Base-by-base conservation (phyloP, 768 basidiomycete genomes). In the Phylloporus rhodoxanthus region DNA sequence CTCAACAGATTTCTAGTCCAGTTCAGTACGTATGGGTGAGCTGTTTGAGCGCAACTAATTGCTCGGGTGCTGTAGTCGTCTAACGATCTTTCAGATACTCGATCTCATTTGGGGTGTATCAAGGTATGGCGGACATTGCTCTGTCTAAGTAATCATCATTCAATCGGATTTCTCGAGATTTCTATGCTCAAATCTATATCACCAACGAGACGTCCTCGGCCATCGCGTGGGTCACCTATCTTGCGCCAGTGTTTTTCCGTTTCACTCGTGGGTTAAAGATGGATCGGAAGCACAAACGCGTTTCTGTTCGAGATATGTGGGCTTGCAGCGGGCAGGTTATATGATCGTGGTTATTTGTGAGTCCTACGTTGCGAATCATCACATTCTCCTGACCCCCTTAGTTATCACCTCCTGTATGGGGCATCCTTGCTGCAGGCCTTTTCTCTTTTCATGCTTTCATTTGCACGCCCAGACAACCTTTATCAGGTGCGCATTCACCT, bases 291-390 rank as follows among this genome's bases (percentile, higher is more conserved):
- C 28, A 63, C 70, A 8, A 77, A 81, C 45, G 61, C 78, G 9
- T 72, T 75, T 46, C 61, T 80, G 15, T 64, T 74, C 17, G 61
- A 79, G 30, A 67, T 72, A 2, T 65, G 68, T 33, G 77, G 78
- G 1, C 60, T 78, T 23, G 45, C 75, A 38, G 68, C 72, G 4
- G 80, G 80, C 11, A 68, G 74, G 41, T 61, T 73, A 6, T 78
- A 77, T 55, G 80, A 81, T 43, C 68, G 68, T 19, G 80, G 80
- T 44, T 75, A 78, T 60, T 78, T 78, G 75, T 75, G 56, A 56
- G 72, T 53, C 15, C 39, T 25, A 15, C 23, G 10, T 30, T 25
- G 17, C 28, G 21, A 2, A 5, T 26, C n/a, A 14, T 29, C 14
- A 11, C 30, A 10, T 26, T 20, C 32, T n/a, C 47, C 33, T 39